A percentile compares a stretch with the other conserved stretches of the same genome.
Evolutionary conservation across 2,329 filamentous ascomycete species (phyloP).

Genomic region (Claviceps capensis): DNA sequence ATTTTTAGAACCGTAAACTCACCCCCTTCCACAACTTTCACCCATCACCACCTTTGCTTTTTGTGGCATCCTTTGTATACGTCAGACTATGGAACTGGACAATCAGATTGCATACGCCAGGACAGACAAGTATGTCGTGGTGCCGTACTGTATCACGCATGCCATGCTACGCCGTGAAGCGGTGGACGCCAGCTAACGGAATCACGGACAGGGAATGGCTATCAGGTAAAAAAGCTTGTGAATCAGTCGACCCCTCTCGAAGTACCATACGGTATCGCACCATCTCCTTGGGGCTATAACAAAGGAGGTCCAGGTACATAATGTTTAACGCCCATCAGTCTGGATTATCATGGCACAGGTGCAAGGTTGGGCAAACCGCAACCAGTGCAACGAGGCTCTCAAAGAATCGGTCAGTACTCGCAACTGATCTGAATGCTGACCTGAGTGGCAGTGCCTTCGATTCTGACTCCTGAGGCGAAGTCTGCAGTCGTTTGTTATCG

Average conservation of each 20-base stretch:
- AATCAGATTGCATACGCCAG: background rate
- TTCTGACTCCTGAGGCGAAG: background rate
- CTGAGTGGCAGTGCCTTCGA: background rate
- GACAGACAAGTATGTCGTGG: background rate
- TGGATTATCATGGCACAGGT: background rate
- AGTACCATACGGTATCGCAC: background rate
- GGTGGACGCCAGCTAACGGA: background rate
- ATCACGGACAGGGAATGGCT: background rate
- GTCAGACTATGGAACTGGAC: background rate
- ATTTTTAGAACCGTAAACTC: too few relatives aligned
- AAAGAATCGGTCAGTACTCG: background rate
- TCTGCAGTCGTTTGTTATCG: background rate
- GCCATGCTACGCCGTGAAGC: background rate
- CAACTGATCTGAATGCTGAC: background rate
- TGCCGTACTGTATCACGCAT: background rate
- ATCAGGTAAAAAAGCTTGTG: background rate
- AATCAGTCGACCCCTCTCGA: background rate
- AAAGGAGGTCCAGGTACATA: background rate
- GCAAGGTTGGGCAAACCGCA: background rate
- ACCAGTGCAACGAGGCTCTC: background rate
- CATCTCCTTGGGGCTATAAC: background rate
- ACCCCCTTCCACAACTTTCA: background rate
- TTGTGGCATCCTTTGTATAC: background rate
- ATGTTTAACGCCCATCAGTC: background rate
- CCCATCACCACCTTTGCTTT: background rate